Evolutionary conservation across 1,139 yeast species (phyloP).

Genomic region (Tardiomyces depauwii): DNA sequence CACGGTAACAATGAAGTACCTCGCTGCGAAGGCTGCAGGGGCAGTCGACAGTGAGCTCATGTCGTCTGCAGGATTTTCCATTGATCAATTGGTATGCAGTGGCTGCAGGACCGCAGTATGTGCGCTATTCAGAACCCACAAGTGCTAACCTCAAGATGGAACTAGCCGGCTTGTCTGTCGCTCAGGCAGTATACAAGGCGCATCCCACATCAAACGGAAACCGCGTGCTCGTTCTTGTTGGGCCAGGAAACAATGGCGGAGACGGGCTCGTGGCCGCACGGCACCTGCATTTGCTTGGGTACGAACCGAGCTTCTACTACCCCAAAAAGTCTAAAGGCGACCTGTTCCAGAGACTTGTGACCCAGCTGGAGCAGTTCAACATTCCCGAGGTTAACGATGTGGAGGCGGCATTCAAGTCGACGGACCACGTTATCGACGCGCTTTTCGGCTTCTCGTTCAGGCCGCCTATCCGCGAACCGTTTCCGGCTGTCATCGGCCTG

Average conservation of each 20-base stretch:
- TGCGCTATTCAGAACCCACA: neutral
- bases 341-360: constrained; percentile 32
- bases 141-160: constrained; percentile 46
- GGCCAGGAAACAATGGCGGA: constrained; percentile 96
- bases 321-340: constrained; percentile 29
- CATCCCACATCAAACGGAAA: constrained; percentile 40
- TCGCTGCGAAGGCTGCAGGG: constrained; percentile 58
- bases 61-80: constrained; percentile 72
- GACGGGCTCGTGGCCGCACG: constrained; percentile 96
- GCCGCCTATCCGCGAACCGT: constrained; percentile 82
- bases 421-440: constrained; percentile 58
- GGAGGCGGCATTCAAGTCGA: constrained; percentile 27
- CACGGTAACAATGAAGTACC: constrained; percentile 2
- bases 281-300: constrained; percentile 74
- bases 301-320: constrained; percentile 47
- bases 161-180: constrained; percentile 88
- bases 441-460: constrained; percentile 88
- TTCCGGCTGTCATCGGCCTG: constrained; percentile 42
- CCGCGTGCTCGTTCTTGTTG: constrained; percentile 61
- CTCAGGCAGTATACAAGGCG: constrained; percentile 64
- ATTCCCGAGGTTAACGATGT: constrained; percentile 34
- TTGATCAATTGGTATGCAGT: constrained; percentile 56
- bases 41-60: constrained; percentile 75
- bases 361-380: constrained; percentile 49
- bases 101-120: constrained; percentile 18